Evolutionary conservation across 2,329 filamentous ascomycete genomes (phyloP).

Genomic region (Phialemoniopsis sp.): DNA sequence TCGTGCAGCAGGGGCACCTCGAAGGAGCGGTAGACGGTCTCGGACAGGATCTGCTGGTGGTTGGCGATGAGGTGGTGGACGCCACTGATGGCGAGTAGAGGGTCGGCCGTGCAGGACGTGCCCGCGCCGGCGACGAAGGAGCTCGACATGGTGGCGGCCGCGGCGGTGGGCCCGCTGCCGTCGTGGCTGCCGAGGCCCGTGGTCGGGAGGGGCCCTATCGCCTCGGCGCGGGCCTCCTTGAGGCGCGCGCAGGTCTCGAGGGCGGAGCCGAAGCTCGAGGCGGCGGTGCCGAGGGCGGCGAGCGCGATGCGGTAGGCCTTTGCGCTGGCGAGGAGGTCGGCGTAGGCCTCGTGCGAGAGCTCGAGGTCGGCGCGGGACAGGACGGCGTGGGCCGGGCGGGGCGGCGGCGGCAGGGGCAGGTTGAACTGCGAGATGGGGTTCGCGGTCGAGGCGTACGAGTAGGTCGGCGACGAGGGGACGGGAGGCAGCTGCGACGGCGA

Average conservation of each 20-base stretch:
- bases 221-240: conserved; percentile 61
- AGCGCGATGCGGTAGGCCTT: conserved; percentile 62
- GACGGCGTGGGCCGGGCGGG: conserved; percentile 52
- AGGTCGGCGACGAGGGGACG: conserved; percentile 47
- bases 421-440: conserved; percentile 56
- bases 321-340: conserved; percentile 56
- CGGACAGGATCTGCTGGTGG: conserved; percentile 65
- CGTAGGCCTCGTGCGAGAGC: conserved; percentile 57
- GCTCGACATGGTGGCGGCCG: conserved; percentile 30
- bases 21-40: conserved; percentile 65
- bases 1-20: conserved; percentile 68
- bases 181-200: conserved; percentile 10
- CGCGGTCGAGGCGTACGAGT: conserved; percentile 59
- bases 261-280: conserved; percentile 60
- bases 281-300: conserved; percentile 54
- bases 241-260: conserved; percentile 65
- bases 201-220: conserved; percentile 41
- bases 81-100: conserved; percentile 57
- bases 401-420: conserved; percentile 57
- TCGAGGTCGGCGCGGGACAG: conserved; percentile 62
- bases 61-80: conserved; percentile 66
- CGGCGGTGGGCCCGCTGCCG: conserved; percentile 10
- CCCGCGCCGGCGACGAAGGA: conserved; percentile 41
- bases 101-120: conserved; percentile 55
- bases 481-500: conserved; percentile 21